phyloP scores from a whole-genome alignment of 2,329 filamentous ascomycete species.

The Podosphaera aphanis region DNA sequence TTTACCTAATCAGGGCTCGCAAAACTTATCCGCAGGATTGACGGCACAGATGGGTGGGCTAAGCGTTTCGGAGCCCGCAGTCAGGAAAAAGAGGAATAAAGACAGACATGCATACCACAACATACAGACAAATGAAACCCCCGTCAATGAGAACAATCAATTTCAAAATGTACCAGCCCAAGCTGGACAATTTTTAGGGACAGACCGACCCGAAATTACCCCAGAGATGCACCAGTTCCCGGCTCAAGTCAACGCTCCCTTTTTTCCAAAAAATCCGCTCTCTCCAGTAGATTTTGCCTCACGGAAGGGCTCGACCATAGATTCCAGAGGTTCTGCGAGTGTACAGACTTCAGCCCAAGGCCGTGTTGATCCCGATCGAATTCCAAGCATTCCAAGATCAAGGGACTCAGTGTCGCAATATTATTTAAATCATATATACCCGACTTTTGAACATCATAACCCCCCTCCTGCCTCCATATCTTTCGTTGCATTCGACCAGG shows the following conservation, averaged over 20 bases:
- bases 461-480: constrained; percentile 73
- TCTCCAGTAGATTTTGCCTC: constrained; percentile 24
- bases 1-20: constrained; percentile 14
- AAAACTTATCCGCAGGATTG: constrained; percentile 25
- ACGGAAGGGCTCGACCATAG: constrained; percentile 18
- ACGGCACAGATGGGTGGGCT: constrained; percentile 59
- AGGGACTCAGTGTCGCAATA: constrained; percentile 63
- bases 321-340: constrained; percentile 18
- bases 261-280: constrained; percentile 21
- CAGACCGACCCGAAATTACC: no score
- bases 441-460: constrained; percentile 83
- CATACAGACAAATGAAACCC: constrained; percentile 46
- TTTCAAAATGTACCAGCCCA: constrained; percentile 29
- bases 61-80: constrained; percentile 32
- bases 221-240: constrained; percentile 35
- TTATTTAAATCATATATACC: constrained; percentile 72
- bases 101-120: constrained; percentile 81
- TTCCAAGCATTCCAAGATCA: constrained; percentile 71
- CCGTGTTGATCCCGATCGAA: constrained; percentile 70
- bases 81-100: constrained; percentile 59
- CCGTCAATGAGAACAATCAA: constrained; percentile 46
- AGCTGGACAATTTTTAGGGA: no score
- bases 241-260: constrained; percentile 29
- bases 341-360: constrained; percentile 41
- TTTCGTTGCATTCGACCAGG: constrained; percentile 86